These are phyloP conservation scores for Dorcoceras hygrometricum DNA, from an alignment of 257 asterid species.

Conservation along the genomic window DNA sequence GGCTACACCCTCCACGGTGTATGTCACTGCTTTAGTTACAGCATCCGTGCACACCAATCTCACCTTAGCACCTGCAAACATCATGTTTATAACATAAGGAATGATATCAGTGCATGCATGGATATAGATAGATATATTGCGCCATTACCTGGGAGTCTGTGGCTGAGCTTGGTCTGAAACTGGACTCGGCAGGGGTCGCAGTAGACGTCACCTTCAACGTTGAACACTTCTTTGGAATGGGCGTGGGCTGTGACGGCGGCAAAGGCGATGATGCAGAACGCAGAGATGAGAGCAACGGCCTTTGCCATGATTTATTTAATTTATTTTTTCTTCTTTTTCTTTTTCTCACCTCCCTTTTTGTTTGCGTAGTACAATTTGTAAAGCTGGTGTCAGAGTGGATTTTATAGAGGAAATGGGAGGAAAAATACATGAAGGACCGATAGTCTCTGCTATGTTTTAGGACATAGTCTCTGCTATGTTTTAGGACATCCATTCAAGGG, in stretches of 20 bases:
- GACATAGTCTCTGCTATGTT: constrained; percentile 11
- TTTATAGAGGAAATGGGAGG: constrained; percentile 19
- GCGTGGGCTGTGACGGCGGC: constrained; percentile 18
- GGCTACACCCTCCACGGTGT: constrained; percentile 21
- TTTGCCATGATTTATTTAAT: constrained; percentile 18
- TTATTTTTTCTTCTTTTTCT: background rate
- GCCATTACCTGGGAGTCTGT: background rate
- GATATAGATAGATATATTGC: background rate
- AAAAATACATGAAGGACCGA: constrained; percentile 13
- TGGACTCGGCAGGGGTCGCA: constrained; percentile 45
- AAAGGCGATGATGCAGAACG: constrained; percentile 20
- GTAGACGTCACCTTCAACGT: constrained; percentile 33
- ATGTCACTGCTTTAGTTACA: constrained; percentile 8
- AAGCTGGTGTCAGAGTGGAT: background rate
- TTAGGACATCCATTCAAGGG: background rate
- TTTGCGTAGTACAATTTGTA: constrained; percentile 23
- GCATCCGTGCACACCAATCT: constrained; percentile 32
- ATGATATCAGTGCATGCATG: background rate
- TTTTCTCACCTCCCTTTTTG: constrained; percentile 28
- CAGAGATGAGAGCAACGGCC: constrained; percentile 16
- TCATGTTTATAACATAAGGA: background rate
- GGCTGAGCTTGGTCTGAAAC: constrained; percentile 29
- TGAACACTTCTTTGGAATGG: constrained; percentile 2
- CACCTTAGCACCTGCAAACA: constrained; percentile 33
- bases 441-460: constrained; percentile 13